These are phyloP conservation scores for Mikania micrantha DNA, from an alignment of 129 eudicot species.

Conservation along the genomic window DNA sequence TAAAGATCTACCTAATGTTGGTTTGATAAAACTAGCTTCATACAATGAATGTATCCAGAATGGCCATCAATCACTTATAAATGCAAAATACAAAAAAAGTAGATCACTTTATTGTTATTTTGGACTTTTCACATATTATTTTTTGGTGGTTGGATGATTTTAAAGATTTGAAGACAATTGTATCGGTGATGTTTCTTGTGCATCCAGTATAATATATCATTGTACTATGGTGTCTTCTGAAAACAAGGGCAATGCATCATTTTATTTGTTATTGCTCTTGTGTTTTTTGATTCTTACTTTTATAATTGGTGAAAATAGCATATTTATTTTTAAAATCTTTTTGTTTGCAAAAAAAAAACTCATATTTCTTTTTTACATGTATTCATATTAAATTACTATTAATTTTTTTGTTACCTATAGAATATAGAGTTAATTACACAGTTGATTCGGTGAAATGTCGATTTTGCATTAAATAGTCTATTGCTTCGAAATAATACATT, in stretches of 20 bases:
- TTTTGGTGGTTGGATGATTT: constrained; percentile 12
- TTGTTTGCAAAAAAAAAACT: too few relatives aligned
- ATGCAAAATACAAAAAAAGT: neutral
- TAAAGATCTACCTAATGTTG: neutral
- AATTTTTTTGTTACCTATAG: too few relatives aligned
- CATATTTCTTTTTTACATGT: too few relatives aligned
- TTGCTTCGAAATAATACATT: too few relatives aligned
- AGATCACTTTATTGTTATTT: neutral
- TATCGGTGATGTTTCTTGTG: neutral
- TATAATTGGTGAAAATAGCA: too few relatives aligned
- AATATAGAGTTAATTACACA: too few relatives aligned
- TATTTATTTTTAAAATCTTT: too few relatives aligned
- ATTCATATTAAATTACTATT: too few relatives aligned
- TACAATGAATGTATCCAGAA: neutral
- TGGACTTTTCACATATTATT: neutral
- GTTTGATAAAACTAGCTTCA: neutral
- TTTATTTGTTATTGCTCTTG: too few relatives aligned
- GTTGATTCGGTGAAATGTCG: too few relatives aligned
- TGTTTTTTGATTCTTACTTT: too few relatives aligned
- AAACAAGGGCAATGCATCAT: neutral
- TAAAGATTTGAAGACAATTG: constrained; percentile 2
- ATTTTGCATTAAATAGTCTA: too few relatives aligned
- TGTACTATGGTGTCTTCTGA: neutral
- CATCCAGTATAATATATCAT: neutral
- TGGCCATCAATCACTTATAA: neutral